phyloP scores from a whole-genome alignment of 208 protist species.

The Porcisia hertigi region DNA sequence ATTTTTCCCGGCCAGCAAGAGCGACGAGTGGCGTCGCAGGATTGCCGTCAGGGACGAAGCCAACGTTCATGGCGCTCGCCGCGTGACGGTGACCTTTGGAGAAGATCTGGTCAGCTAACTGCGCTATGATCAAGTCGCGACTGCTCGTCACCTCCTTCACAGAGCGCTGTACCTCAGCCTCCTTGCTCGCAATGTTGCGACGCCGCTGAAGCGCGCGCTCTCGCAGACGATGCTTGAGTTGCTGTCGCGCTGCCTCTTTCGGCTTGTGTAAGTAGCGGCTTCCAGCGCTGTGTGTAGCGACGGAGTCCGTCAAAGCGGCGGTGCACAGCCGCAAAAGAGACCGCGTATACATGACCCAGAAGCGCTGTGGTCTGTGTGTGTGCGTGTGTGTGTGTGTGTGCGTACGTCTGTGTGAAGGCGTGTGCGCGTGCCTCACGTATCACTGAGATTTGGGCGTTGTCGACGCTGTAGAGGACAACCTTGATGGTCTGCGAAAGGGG shows the following conservation, averaged over 20 bases:
- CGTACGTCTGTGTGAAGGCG: background rate
- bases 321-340: conserved; percentile 7
- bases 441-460: background rate
- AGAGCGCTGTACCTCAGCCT: conserved; percentile 40
- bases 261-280: conserved; percentile 60
- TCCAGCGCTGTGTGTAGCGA: conserved; percentile 44
- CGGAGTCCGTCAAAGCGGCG: conserved; percentile 44
- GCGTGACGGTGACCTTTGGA: conserved; percentile 72
- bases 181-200: conserved; percentile 52
- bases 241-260: conserved; percentile 27
- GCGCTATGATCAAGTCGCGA: conserved; percentile 74
- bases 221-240: conserved; percentile 43
- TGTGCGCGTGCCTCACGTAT: background rate
- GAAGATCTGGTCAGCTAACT: conserved; percentile 87
- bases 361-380: background rate
- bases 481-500: background rate
- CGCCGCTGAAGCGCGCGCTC: conserved; percentile 40
- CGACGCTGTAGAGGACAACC: background rate
- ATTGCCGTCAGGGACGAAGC: conserved; percentile 85
- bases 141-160: conserved; percentile 45
- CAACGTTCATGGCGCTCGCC: conserved; percentile 77
- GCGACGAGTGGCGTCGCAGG: conserved; percentile 81
- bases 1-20: conserved; percentile 61
- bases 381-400: background rate
- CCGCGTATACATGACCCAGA: conserved; percentile 9